Evolutionary conservation across 495 filamentous ascomycete species (phyloP), one percentile per base, ranked within the genome.

Genomic region (Physcia stellaris): DNA sequence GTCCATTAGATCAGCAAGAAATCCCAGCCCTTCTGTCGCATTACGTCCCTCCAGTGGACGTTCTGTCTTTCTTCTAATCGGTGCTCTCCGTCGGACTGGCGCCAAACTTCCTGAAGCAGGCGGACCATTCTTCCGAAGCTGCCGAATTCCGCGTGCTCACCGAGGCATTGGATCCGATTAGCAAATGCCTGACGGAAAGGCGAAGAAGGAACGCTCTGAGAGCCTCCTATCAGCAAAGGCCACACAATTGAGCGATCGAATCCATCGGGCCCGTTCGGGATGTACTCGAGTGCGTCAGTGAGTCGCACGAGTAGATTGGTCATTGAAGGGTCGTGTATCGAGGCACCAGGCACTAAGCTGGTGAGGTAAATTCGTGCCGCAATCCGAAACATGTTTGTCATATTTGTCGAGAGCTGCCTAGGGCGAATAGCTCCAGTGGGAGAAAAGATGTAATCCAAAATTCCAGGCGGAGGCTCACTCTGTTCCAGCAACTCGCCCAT

Each of bases 341-440:
- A 73, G 55, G 84, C 87, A 21, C 85, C 86, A 1, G 90, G 90
- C 0, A 96, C 85, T 17, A 98, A 68, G 46, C 79, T 83, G 75
- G 85, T 93, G 6, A 96, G 76, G 63, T 95, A 95, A 58, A 98
- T 86, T 35, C 87, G 79, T 1, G 90, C 90, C 2, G 88, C 90
- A 32, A 87, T 61, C 46, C 88, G 83, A 77, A 93, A 98, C 24
- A 92, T 75, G 31, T 76, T 66, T 3, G 83, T 87, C 59, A 95
- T 87, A 60, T 85, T 92, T 53, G 75, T 79, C 51, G 74, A 80
- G 39, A 98, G 67, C 46, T 81, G 73, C 46, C 80, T 80, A 9
- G 87, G 82, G 40, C 75, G 76, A 40, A 96, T 71, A n/a, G 75
- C 70, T 39, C 84, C 84, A 29, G 74, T 82, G 0, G 63, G 49